Percentiles rank a stretch among this genome's conserved stretches.
phyloP scores from a whole-genome alignment of 169 alveolate genomes.

The Besnoitia besnoiti region DNA sequence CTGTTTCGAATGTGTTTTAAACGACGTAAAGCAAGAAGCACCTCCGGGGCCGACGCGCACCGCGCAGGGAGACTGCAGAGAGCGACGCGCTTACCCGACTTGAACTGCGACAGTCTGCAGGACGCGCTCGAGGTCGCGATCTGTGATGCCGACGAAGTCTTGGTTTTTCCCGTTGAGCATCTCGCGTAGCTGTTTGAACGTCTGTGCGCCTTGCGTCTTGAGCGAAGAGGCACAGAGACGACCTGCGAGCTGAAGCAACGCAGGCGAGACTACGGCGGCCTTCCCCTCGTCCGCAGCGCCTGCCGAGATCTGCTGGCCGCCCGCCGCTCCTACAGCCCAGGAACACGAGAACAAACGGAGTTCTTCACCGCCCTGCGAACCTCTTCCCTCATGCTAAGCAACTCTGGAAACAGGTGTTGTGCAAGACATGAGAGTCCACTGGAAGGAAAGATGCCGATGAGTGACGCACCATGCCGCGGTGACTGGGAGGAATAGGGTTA shows the following conservation, averaged over 20 bases:
- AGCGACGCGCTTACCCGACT: slow-evolving; percentile 41
- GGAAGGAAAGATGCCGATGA: too few relatives aligned
- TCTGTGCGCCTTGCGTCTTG: background rate
- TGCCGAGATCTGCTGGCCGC: background rate
- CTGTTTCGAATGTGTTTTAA: too few relatives aligned
- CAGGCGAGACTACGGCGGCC: slow-evolving; percentile 17
- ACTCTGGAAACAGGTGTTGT: too few relatives aligned
- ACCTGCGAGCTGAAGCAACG: slow-evolving; percentile 41
- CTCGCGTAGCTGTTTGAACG: background rate
- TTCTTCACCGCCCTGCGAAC: background rate
- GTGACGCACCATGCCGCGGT: too few relatives aligned
- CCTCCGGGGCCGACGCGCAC: too few relatives aligned
- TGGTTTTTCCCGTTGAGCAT: background rate
- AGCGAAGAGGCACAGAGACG: slow-evolving; percentile 20
- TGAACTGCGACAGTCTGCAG: slow-evolving; percentile 23
- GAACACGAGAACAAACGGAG: background rate
- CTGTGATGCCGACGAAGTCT: background rate
- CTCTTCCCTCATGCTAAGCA: too few relatives aligned
- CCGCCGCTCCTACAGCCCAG: background rate
- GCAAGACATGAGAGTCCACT: too few relatives aligned
- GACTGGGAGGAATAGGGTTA: too few relatives aligned
- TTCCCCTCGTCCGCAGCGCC: background rate
- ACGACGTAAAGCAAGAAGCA: too few relatives aligned
- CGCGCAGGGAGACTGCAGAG: too few relatives aligned
- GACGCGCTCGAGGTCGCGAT: slow-evolving; percentile 11